Conservation (phyloP, 129 eudicot genomes). For the Silybum marianum region DNA sequence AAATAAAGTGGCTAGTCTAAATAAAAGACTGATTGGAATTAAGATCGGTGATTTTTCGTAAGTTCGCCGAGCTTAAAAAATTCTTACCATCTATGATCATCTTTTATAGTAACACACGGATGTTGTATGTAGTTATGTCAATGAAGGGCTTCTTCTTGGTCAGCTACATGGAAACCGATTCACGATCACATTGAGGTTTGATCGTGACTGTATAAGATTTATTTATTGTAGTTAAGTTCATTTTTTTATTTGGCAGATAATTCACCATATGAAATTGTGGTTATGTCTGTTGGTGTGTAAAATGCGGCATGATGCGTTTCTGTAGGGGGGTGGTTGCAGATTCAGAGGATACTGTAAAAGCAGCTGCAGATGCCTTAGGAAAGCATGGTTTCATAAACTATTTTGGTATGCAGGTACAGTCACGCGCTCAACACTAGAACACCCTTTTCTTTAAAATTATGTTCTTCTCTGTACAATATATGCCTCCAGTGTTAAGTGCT, state of each 20-base stretch:
- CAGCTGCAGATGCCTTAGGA: constrained; percentile 81
- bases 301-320: constrained; percentile 6
- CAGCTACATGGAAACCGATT: constrained; percentile 89
- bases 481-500: neutral
- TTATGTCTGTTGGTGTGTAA: neutral
- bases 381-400: constrained; percentile 82
- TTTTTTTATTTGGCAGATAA: neutral
- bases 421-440: neutral
- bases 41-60: constrained; percentile 92
- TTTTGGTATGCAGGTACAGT: constrained; percentile 84
- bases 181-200: constrained; percentile 82
- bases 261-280: neutral
- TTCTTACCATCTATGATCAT: constrained; percentile 8
- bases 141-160: constrained; percentile 92
- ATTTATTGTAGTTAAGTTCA: neutral
- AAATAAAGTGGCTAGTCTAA: constrained; percentile 74
- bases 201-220: constrained; percentile 6
- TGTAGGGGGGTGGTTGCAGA: constrained; percentile 82
- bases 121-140: constrained; percentile 70
- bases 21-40: constrained; percentile 75
- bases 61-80: constrained; percentile 22
- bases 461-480: neutral
- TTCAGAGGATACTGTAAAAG: constrained; percentile 71
- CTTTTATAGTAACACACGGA: constrained; percentile 10
- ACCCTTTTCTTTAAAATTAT: constrained; percentile 10